Conservation (phyloP, 257 asterid species). For the Agastache rugosa region DNA sequence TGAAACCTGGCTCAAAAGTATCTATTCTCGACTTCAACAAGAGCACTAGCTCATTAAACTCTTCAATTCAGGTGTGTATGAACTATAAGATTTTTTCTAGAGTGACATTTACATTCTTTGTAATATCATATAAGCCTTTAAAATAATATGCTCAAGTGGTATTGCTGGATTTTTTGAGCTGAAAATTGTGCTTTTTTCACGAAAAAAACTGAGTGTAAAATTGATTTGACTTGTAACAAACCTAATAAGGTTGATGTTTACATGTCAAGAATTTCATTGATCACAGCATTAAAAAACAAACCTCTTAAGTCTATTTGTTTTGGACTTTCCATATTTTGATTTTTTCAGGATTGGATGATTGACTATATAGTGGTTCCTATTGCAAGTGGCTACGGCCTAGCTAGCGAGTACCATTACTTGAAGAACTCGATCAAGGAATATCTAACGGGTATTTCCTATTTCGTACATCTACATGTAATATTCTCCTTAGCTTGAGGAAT, state of each 20-base stretch:
- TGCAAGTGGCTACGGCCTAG: constrained; percentile 71
- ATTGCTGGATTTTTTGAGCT: constrained; percentile 6
- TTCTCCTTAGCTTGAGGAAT: not conserved
- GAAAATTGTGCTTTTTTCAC: not conserved
- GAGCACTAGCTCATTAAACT: constrained; percentile 54
- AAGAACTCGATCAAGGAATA: constrained; percentile 76
- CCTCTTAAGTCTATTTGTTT: not conserved
- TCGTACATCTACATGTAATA: not conserved
- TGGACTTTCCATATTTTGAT: not conserved
- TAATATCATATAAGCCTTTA: constrained; percentile 1
- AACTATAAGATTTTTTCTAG: not conserved
- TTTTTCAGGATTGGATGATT: constrained; percentile 76
- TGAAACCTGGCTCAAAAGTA: constrained; percentile 72
- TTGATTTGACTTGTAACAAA: no score
- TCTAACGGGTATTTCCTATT: constrained; percentile 61
- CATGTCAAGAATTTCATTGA: not conserved
- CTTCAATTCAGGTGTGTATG: constrained; percentile 63
- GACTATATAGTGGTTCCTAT: constrained; percentile 78
- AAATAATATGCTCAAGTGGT: not conserved
- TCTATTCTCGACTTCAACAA: constrained; percentile 89
- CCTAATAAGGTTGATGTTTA: not conserved
- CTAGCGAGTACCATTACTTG: constrained; percentile 77
- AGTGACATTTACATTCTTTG: not conserved
- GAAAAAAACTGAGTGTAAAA: not conserved
- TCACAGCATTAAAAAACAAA: no score